Conservation (phyloP, 805 yeast species). For the Saccharomycopsis synnaedendra region DNA sequence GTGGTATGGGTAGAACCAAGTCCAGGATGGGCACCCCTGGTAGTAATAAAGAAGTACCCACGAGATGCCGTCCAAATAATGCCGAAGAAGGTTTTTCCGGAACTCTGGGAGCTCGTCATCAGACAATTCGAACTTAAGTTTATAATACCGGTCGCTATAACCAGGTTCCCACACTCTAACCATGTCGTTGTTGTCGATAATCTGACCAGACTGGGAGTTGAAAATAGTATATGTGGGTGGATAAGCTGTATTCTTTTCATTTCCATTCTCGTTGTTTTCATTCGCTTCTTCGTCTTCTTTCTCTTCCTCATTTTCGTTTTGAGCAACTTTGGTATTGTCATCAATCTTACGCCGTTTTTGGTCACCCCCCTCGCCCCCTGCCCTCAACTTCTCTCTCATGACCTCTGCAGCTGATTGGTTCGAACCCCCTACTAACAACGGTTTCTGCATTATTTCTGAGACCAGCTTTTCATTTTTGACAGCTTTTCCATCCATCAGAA, state of each 20-base stretch:
- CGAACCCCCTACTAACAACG: neutral
- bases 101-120: constrained; percentile 36
- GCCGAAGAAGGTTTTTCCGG: constrained; percentile 48
- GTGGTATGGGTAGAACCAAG: constrained; percentile 94
- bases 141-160: constrained; percentile 71
- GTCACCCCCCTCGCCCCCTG: constrained; percentile 31
- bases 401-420: constrained; percentile 32
- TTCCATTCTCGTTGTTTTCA: constrained; percentile 1
- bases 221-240: constrained; percentile 12
- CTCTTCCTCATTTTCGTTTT: neutral
- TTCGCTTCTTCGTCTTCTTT: constrained; percentile 4
- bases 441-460: constrained; percentile 4
- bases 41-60: constrained; percentile 92
- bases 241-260: constrained; percentile 14
- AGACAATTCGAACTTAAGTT: constrained; percentile 52
- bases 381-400: constrained; percentile 24
- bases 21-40: constrained; percentile 98
- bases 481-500: constrained; percentile 8
- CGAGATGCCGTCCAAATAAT: constrained; percentile 89
- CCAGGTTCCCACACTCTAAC: constrained; percentile 83
- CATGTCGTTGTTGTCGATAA: constrained; percentile 27
- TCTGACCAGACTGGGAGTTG: constrained; percentile 13
- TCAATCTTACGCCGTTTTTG: constrained; percentile 14
- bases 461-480: constrained; percentile 17
- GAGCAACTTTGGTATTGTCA: neutral